A percentile compares a stretch with the other conserved stretches of the same genome.
Evolutionary conservation across 73 alveolate species (phyloP).

Genomic region (Effrenium voratum): DNA sequence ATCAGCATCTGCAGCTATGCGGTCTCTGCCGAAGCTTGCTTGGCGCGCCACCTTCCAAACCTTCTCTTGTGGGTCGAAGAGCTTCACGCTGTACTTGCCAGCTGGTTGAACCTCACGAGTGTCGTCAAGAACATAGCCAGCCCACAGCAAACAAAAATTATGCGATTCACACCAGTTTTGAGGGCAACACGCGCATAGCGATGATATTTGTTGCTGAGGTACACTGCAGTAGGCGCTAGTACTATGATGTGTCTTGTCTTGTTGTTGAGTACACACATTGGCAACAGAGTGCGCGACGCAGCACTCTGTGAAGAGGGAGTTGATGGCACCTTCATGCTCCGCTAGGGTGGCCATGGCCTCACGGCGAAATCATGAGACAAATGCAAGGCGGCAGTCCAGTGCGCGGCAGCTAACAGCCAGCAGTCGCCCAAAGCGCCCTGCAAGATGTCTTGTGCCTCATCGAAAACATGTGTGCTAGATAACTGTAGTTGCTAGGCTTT

Average conservation of each 20-base stretch:
- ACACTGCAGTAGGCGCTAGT: too few relatives aligned
- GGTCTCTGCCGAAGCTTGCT: too few relatives aligned
- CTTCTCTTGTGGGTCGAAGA: slow-evolving; percentile 90
- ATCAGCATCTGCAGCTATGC: too few relatives aligned
- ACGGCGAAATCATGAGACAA: neutral
- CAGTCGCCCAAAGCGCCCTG: slow-evolving; percentile 92
- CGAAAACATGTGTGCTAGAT: neutral
- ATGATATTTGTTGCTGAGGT: too few relatives aligned
- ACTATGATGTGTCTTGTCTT: too few relatives aligned
- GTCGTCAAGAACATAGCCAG: neutral
- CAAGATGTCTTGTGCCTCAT: slow-evolving; percentile 78
- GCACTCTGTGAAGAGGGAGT: slow-evolving; percentile 48
- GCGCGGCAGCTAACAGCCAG: slow-evolving; percentile 42
- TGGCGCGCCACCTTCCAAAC: too few relatives aligned
- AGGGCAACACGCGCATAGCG: too few relatives aligned
- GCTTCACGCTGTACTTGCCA: slow-evolving; percentile 64
- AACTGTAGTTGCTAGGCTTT: neutral
- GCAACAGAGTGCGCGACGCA: slow-evolving; percentile 3
- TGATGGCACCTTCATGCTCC: slow-evolving; percentile 77
- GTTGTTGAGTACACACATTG: too few relatives aligned
- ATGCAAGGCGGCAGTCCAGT: neutral
- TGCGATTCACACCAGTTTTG: too few relatives aligned
- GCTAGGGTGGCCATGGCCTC: slow-evolving; percentile 92
- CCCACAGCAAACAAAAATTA: too few relatives aligned
- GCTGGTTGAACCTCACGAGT: slow-evolving; percentile 67